phyloP scores from a whole-genome alignment of 2,329 filamentous ascomycete genomes.

The Colletotrichum horii region DNA sequence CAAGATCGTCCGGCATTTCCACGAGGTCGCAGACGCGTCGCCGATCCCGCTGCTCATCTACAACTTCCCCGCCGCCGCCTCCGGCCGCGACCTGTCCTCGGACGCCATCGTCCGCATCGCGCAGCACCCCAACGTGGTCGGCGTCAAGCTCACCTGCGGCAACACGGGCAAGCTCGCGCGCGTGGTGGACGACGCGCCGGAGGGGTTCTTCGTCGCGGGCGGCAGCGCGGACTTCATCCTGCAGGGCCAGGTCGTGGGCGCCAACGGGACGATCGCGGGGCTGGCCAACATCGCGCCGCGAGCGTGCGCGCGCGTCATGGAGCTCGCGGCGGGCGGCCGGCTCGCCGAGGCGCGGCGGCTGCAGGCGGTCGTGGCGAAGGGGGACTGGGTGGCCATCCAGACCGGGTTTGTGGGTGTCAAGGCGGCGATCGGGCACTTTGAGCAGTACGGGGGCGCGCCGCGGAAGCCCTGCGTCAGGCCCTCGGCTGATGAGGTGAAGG shows the following conservation, averaged over 20 bases:
- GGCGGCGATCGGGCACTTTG: slow-evolving; percentile 46
- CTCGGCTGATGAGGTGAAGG: slow-evolving; percentile 34
- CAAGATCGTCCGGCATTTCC: slow-evolving; percentile 66
- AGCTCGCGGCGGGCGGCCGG: slow-evolving; percentile 65
- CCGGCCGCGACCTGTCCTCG: slow-evolving; percentile 62
- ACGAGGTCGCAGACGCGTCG: slow-evolving; percentile 58
- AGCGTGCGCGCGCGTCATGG: slow-evolving; percentile 65
- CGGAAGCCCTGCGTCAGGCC: slow-evolving; percentile 42
- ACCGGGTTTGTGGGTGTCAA: slow-evolving; percentile 56
- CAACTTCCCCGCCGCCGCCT: slow-evolving; percentile 65
- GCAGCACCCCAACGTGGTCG: slow-evolving; percentile 62
- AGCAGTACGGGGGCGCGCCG: slow-evolving; percentile 43
- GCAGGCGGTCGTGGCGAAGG: slow-evolving; percentile 51
- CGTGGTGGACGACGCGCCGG: slow-evolving; percentile 45
- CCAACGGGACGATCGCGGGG: slow-evolving; percentile 74
- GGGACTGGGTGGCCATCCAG: slow-evolving; percentile 52
- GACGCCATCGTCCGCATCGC: slow-evolving; percentile 60
- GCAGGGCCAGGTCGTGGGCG: slow-evolving; percentile 72
- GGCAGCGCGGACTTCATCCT: slow-evolving; percentile 78
- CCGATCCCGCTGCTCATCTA: slow-evolving; percentile 67
- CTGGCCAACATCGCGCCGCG: slow-evolving; percentile 74
- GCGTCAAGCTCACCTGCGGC: slow-evolving; percentile 68
- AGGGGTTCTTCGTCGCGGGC: slow-evolving; percentile 69
- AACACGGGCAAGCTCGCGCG: slow-evolving; percentile 70
- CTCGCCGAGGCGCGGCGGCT: slow-evolving; percentile 56